Evolutionary conservation across 768 basidiomycete genomes (phyloP), one percentile per base, ranked within the genome.

Genomic region (Brasilioporus rufonigricans): DNA sequence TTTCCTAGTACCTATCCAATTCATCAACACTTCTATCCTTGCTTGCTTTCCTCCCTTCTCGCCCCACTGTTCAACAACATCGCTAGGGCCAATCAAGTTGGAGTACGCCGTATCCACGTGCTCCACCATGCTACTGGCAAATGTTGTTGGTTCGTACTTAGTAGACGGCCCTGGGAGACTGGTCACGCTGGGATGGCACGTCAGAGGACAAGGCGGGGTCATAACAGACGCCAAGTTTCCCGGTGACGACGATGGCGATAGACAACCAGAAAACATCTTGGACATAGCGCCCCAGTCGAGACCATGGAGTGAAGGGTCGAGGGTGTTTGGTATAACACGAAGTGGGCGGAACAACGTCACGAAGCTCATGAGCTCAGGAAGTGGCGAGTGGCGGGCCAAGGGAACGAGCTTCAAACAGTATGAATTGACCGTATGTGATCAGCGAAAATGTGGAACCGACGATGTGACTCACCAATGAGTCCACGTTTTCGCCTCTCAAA

Each of bases 351-450:
- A 97, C 18, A 96, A 78, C 0, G 79, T 73, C 24, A 97, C 91
- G 50, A 99, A 87, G 1, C 75, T 72, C 56, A 86, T 84, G 1
- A 99, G 80, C 65, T 98, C 96, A 0, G 91, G 89, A 5, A 97
- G 80, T 0, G 89, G 79, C 0, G 93, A 96, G 65, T 98, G 96
- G 2, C 96, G 83, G 10, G 84, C 83, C 6, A 98, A 77, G 1
- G 93, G 93, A 8, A 89, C 85, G 10, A 91, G 80, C 92, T 95
- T 50, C 16, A 26, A 11, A 26, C 2, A 11, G 7, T 21, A 16
- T 13, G 19, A 49, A 14, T 31, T 1, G 16, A 39, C 54, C 18
- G 33, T 19, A 52, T 29, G 23, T 19, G 18, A 21, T 50, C n/a
- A 57, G 44, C 27, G 36, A 52, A 39, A 2, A 35, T 33, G 12